A percentile compares a stretch with the other conserved stretches of the same genome.
Evolutionary conservation across 1,139 yeast genomes (phyloP).

Genomic region (Protomyces inundatus): DNA sequence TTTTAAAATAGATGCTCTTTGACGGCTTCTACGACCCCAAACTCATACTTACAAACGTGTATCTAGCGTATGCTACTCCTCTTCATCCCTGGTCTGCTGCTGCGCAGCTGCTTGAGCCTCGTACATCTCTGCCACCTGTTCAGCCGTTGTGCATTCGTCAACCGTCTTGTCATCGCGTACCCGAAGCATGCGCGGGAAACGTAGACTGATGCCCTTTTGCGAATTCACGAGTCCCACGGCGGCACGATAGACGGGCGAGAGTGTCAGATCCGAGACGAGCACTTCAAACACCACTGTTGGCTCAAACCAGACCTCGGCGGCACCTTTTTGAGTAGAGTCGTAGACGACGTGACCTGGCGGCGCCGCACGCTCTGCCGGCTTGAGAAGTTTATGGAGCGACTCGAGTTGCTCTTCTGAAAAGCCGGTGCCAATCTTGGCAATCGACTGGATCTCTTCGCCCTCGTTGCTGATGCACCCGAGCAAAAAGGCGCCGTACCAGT

Average conservation of each 20-base stretch:
- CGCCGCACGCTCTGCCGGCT: constrained; percentile 60
- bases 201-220: constrained; percentile 81
- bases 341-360: constrained; percentile 59
- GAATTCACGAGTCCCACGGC: constrained; percentile 38
- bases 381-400: constrained; percentile 53
- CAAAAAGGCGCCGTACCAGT: constrained; percentile 87
- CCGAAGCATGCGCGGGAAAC: constrained; percentile 86
- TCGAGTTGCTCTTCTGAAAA: constrained; percentile 80
- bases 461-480: constrained; percentile 86
- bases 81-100: background rate
- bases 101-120: constrained; percentile 22
- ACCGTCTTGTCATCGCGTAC: constrained; percentile 80
- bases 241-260: constrained; percentile 89
- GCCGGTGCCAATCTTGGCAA: constrained; percentile 97
- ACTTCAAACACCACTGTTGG: constrained; percentile 86
- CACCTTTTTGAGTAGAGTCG: constrained; percentile 54
- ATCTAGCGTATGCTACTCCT: background rate
- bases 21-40: too few species aligned
- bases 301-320: constrained; percentile 76
- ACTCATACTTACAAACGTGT: too few species aligned
- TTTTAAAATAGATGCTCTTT: too few species aligned
- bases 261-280: constrained; percentile 84
- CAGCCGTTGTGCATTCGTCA: constrained; percentile 86
- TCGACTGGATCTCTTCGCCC: constrained; percentile 75
- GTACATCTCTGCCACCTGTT: constrained; percentile 82